These are phyloP conservation scores for Fusarium veterinarium DNA, from an alignment of 2,329 filamentous ascomycete genomes.

Conservation along the genomic window DNA sequence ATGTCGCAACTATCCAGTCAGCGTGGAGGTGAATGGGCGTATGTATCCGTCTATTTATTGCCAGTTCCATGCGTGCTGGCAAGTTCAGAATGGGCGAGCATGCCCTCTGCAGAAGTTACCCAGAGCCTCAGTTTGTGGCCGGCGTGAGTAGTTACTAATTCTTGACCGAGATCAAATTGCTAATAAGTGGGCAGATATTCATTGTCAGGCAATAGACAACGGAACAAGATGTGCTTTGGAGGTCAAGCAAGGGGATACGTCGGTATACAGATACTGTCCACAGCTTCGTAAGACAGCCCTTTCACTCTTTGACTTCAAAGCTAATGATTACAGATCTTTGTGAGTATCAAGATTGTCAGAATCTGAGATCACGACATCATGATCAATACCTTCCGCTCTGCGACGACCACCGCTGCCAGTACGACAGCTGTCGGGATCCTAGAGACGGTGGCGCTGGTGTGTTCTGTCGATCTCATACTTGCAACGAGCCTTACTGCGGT, in stretches of 20 bases:
- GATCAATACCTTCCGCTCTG: conserved; percentile 44
- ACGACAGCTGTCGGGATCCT: conserved; percentile 34
- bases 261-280: conserved; percentile 36
- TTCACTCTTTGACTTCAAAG: no score
- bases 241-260: conserved; percentile 34
- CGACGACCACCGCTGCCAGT: conserved; percentile 45
- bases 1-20: conserved; percentile 33
- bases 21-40: conserved; percentile 27
- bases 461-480: conserved; percentile 47
- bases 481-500: conserved; percentile 40
- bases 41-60: conserved; percentile 39
- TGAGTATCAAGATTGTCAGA: conserved; percentile 37
- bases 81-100: conserved; percentile 35
- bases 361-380: conserved; percentile 28
- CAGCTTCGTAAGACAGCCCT: conserved; percentile 39
- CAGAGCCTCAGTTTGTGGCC: conserved; percentile 35
- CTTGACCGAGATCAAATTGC: not conserved
- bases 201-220: conserved; percentile 40
- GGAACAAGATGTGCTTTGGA: conserved; percentile 38
- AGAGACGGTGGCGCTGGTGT: conserved; percentile 28
- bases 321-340: conserved; percentile 46
- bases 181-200: conserved; percentile 34
- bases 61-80: conserved; percentile 42
- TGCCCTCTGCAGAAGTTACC: conserved; percentile 40
- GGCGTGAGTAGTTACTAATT: conserved; percentile 37